A percentile compares a stretch with the other conserved stretches of the same genome.
phyloP scores from a whole-genome alignment of 2,329 filamentous ascomycete genomes.

The Cladosporium halotolerans region DNA sequence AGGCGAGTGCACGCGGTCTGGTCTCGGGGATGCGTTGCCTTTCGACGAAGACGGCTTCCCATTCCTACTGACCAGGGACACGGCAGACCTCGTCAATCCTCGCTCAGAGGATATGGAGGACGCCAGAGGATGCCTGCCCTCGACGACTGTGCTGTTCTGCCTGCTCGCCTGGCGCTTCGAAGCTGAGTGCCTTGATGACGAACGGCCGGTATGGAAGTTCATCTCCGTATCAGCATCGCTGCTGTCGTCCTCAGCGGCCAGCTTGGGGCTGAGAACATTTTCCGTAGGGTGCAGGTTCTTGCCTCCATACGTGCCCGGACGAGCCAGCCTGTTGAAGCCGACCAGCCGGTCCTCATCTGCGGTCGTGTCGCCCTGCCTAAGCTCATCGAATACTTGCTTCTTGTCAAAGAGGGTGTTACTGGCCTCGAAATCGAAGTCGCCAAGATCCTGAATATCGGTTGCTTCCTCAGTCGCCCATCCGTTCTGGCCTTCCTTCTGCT shows the following conservation, averaged over 20 bases:
- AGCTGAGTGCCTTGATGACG: constrained; percentile 27
- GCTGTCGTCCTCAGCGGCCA: constrained; percentile 24
- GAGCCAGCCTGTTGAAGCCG: constrained; percentile 67
- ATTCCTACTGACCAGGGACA: constrained; percentile 18
- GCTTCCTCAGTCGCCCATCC: constrained; percentile 96
- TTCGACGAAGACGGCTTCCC: constrained; percentile 17
- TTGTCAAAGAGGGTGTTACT: constrained; percentile 95
- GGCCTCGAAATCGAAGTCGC: constrained; percentile 88
- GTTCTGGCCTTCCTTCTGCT: constrained; percentile 53
- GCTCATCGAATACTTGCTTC: constrained; percentile 81
- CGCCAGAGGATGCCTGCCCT: constrained; percentile 29
- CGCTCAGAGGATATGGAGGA: constrained; percentile 26
- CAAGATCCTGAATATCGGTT: constrained; percentile 86
- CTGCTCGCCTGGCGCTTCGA: constrained; percentile 30
- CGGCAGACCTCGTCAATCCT: constrained; percentile 18
- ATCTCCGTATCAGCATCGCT: constrained; percentile 32
- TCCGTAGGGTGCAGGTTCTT: constrained; percentile 91
- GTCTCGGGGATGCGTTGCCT: constrained; percentile 22
- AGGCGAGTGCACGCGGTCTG: constrained; percentile 27
- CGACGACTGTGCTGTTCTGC: constrained; percentile 35
- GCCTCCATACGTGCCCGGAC: constrained; percentile 53
- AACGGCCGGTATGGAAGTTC: constrained; percentile 28
- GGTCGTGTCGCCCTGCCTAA: constrained; percentile 78
- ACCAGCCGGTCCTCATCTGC: constrained; percentile 90
- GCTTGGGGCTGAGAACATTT: constrained; percentile 68